These are phyloP conservation scores for Phytophthora meadii DNA, from an alignment of 352 stramenopile species.

Conservation along the genomic window DNA sequence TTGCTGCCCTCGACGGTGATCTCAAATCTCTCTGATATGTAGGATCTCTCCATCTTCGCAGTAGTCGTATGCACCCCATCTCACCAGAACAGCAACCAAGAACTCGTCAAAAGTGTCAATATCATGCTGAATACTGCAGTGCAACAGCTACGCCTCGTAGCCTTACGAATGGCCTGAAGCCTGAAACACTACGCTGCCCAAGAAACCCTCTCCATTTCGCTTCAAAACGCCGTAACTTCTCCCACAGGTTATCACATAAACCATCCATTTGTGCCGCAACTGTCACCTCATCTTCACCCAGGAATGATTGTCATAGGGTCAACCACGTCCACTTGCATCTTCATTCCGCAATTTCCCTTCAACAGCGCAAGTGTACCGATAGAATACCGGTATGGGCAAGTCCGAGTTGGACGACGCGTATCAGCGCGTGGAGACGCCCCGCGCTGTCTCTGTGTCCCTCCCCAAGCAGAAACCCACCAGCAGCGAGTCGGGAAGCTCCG, in stretches of 20 bases:
- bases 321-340: neutral
- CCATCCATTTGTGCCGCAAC: neutral
- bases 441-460: neutral
- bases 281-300: neutral
- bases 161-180: no score
- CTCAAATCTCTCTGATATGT: neutral
- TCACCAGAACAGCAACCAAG: neutral
- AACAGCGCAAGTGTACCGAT: neutral
- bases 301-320: constrained; percentile 4
- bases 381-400: constrained; percentile 9
- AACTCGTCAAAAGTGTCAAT: no score
- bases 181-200: neutral
- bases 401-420: constrained; percentile 8
- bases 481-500: constrained; percentile 1
- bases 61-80: neutral
- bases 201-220: neutral
- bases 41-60: neutral
- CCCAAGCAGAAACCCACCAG: neutral
- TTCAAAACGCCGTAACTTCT: neutral
- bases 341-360: constrained; percentile 11
- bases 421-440: constrained; percentile 21
- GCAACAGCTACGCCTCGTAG: no score
- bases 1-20: neutral
- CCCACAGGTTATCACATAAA: constrained; percentile 3
- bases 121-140: no score